These are phyloP conservation scores for Salix brachista DNA, from an alignment of 345 rosid species.

Conservation along the genomic window DNA sequence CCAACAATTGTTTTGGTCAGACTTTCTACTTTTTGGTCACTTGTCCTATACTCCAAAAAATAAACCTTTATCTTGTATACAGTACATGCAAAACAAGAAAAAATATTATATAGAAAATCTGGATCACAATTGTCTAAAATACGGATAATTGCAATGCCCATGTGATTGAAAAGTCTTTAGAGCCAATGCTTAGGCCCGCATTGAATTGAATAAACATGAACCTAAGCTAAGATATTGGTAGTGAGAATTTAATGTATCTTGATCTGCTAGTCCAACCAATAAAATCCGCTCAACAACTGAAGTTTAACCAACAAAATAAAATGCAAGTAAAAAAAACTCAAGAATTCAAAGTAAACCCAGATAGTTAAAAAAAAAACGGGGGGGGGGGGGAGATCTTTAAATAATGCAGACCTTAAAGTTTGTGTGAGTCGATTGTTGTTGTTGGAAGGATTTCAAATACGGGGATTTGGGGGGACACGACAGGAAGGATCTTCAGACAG, in stretches of 20 bases:
- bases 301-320: neutral
- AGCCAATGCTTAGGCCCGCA: neutral
- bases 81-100: neutral
- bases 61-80: neutral
- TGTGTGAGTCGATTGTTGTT: neutral
- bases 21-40: conserved; percentile 5
- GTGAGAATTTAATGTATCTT: neutral
- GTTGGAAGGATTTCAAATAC: neutral
- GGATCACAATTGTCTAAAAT: neutral
- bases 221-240: neutral
- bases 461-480: neutral
- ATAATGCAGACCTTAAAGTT: neutral
- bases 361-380: neutral
- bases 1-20: conserved; percentile 22
- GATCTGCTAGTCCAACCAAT: neutral
- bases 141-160: neutral
- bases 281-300: neutral
- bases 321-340: neutral
- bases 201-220: neutral
- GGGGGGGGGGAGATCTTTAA: neutral
- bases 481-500: neutral
- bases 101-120: neutral
- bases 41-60: conserved; percentile 15
- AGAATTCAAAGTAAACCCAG: neutral
- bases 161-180: neutral